phyloP scores from a whole-genome alignment of 176 grass and related monocot species.

The Aegilops speltoides region DNA sequence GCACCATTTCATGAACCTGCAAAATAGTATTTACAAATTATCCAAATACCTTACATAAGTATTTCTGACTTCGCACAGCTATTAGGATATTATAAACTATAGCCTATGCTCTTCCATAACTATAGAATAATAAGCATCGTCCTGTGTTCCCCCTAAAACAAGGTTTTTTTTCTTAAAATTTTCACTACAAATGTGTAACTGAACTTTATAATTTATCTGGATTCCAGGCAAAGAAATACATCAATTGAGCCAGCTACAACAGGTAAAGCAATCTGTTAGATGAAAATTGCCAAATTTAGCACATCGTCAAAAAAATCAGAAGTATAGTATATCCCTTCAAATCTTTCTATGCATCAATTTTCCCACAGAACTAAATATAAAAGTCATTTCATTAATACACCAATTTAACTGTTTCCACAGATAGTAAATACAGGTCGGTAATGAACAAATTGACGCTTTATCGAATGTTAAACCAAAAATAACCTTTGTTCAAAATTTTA shows the following conservation, averaged over 20 bases:
- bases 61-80: neutral
- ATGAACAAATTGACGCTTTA: too few relatives aligned
- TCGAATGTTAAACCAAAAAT: too few relatives aligned
- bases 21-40: conserved; percentile 16
- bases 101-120: neutral
- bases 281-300: conserved; percentile 16
- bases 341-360: too few relatives aligned
- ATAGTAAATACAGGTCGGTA: neutral
- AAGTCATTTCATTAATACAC: neutral
- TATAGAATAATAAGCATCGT: neutral
- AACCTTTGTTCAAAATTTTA: too few relatives aligned
- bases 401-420: neutral
- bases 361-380: too few relatives aligned
- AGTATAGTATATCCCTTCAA: conserved; percentile 13
- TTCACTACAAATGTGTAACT: conserved; percentile 41
- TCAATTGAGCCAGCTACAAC: conserved; percentile 34
- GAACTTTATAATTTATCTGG: conserved; percentile 50
- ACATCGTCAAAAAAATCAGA: neutral
- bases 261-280: conserved; percentile 28
- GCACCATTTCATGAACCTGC: neutral
- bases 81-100: conserved; percentile 9
- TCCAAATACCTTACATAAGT: neutral
- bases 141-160: neutral
- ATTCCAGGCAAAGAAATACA: conserved; percentile 27
- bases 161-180: neutral